Evolutionary conservation across 805 yeast genomes (phyloP).

Genomic region (Myxozyma kluyveri): DNA sequence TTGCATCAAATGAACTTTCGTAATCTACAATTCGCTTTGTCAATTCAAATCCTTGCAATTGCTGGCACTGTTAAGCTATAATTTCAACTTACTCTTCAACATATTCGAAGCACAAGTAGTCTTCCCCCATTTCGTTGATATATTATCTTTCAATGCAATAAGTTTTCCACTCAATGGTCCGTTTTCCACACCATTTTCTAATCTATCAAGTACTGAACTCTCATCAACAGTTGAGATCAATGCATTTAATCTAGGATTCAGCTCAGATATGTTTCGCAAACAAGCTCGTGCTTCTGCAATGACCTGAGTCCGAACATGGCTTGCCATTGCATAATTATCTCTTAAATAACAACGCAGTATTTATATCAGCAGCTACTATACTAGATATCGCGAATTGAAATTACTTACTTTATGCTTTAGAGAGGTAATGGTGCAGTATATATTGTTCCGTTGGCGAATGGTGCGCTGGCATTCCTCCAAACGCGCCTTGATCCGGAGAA

Average conservation of each 20-base stretch:
- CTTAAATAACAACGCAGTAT: too few relatives aligned
- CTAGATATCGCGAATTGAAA: too few relatives aligned
- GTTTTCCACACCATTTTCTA: neutral
- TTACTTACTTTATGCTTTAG: too few relatives aligned
- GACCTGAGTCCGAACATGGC: too few relatives aligned
- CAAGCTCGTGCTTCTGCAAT: constrained; percentile 8
- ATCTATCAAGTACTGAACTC: neutral
- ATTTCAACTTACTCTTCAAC: constrained; percentile 39
- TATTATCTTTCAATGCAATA: constrained; percentile 74
- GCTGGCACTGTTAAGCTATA: neutral
- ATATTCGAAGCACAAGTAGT: constrained; percentile 80
- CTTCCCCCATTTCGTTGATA: constrained; percentile 59
- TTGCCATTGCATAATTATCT: too few relatives aligned
- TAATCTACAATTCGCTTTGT: constrained; percentile 42
- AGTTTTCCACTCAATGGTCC: constrained; percentile 36
- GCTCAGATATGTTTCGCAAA: constrained; percentile 1
- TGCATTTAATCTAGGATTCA: constrained; percentile 15
- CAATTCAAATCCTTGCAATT: neutral
- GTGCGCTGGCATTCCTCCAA: too few relatives aligned
- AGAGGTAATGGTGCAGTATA: too few relatives aligned
- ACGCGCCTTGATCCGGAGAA: too few relatives aligned
- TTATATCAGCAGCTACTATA: too few relatives aligned
- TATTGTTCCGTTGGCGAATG: too few relatives aligned
- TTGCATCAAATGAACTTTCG: constrained; percentile 76
- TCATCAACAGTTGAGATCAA: constrained; percentile 3